Conservation (phyloP, 768 basidiomycete species). For the Naganishia vishniacii region DNA sequence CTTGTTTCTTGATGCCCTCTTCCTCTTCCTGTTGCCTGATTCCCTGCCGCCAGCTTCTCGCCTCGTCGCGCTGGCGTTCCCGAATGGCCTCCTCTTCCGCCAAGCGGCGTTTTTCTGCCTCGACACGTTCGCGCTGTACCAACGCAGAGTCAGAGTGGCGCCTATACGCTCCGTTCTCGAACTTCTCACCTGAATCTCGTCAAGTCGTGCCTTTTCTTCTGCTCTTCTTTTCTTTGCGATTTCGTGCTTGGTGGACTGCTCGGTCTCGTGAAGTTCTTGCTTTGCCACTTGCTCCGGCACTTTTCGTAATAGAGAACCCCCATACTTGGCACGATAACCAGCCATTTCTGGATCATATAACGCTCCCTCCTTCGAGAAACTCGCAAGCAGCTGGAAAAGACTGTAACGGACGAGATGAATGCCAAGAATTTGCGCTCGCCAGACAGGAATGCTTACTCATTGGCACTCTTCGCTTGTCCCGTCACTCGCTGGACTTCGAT, state of each 20-base stretch:
- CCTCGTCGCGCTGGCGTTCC: conserved; percentile 22
- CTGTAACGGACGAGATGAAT: conserved; percentile 50
- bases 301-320: conserved; percentile 74
- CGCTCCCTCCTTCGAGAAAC: conserved; percentile 62
- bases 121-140: conserved; percentile 37
- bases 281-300: conserved; percentile 76
- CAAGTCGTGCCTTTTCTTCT: conserved; percentile 68
- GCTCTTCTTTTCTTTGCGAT: conserved; percentile 52
- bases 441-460: conserved; percentile 59
- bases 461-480: conserved; percentile 75
- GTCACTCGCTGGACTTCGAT: conserved; percentile 73
- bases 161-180: background rate
- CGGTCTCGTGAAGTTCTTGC: conserved; percentile 58
- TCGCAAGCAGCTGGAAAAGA: conserved; percentile 75
- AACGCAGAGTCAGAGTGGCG: background rate
- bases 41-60: conserved; percentile 64
- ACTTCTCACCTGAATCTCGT: conserved; percentile 44
- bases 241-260: conserved; percentile 25
- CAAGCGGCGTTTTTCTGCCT: conserved; percentile 37
- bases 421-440: too few relatives aligned
- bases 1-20: conserved; percentile 22
- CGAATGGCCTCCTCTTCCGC: conserved; percentile 61
- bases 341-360: conserved; percentile 84
- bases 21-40: conserved; percentile 38
- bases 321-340: conserved; percentile 82